Evolutionary conservation across 1,284 basidiomycete species (phyloP).

Genomic region (Ceratobasidium sp.): DNA sequence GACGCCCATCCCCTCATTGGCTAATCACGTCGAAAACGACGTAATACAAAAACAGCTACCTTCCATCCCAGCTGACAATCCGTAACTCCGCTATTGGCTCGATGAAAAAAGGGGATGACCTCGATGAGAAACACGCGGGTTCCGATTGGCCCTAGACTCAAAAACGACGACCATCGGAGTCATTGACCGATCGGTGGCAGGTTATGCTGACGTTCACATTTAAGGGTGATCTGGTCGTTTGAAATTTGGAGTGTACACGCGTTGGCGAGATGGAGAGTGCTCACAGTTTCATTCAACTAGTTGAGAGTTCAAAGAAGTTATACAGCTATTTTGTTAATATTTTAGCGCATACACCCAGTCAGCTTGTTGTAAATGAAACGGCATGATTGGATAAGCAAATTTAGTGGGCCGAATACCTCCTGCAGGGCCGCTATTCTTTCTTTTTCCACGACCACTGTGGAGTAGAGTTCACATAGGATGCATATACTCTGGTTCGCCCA

Average conservation of each 20-base stretch:
- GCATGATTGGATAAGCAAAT: no score
- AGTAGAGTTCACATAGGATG: no score
- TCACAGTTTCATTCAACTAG: background rate
- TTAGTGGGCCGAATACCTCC: no score
- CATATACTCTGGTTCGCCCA: background rate
- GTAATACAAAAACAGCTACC: background rate
- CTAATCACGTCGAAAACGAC: no score
- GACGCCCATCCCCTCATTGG: background rate
- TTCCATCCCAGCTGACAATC: background rate
- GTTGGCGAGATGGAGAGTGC: no score
- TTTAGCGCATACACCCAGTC: no score
- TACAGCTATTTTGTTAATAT: background rate
- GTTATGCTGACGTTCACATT: background rate
- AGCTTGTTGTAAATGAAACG: no score
- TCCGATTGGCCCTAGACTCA: background rate
- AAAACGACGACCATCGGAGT: background rate
- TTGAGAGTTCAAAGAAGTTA: no score
- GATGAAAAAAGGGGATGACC: background rate
- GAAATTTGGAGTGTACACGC: background rate
- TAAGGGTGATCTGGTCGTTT: background rate
- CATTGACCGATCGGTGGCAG: background rate
- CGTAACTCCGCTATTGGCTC: conserved; percentile 5
- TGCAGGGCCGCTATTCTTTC: background rate
- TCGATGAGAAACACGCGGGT: background rate
- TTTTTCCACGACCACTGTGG: background rate